Percentiles rank a stretch among this genome's conserved stretches.
These are phyloP conservation scores for Westerdykella aurantiaca DNA, from an alignment of 2,329 filamentous ascomycete species.

Conservation along the genomic window DNA sequence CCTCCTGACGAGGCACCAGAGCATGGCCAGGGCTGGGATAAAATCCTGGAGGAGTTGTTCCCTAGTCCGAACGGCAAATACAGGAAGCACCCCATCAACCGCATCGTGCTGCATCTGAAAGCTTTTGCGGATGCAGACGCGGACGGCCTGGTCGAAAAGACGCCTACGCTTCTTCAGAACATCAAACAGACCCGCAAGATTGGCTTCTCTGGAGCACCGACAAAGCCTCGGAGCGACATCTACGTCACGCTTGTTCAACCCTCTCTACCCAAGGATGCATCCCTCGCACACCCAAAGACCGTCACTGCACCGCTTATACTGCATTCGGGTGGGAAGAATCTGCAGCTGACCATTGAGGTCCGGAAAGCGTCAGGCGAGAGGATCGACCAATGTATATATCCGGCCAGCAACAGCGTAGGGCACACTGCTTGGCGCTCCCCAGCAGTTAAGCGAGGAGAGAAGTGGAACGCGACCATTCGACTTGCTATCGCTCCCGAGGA, in stretches of 20 bases:
- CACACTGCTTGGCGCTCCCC: slow-evolving; percentile 85
- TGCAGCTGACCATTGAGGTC: slow-evolving; percentile 87
- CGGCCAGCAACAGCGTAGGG: slow-evolving; percentile 72
- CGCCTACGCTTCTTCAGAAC: slow-evolving; percentile 78
- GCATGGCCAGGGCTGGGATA: slow-evolving; percentile 63
- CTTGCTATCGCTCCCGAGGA: slow-evolving; percentile 73
- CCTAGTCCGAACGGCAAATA: slow-evolving; percentile 68
- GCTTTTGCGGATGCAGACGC: slow-evolving; percentile 73
- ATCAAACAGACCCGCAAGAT: slow-evolving; percentile 80
- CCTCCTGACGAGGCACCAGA: slow-evolving; percentile 36
- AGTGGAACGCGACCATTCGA: slow-evolving; percentile 84
- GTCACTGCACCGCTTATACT: slow-evolving; percentile 72
- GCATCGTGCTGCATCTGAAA: slow-evolving; percentile 72
- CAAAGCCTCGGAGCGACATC: slow-evolving; percentile 84
- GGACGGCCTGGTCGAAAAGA: slow-evolving; percentile 74
- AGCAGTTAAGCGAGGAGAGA: slow-evolving; percentile 69
- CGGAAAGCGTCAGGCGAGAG: slow-evolving; percentile 71
- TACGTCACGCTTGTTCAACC: slow-evolving; percentile 82
- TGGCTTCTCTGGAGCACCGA: slow-evolving; percentile 88
- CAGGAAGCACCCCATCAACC: slow-evolving; percentile 67
- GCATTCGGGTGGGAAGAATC: slow-evolving; percentile 60
- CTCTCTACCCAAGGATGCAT: slow-evolving; percentile 62
- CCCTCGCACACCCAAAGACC: slow-evolving; percentile 64
- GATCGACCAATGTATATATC: slow-evolving; percentile 81
- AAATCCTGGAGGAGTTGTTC: slow-evolving; percentile 59